Conservation (phyloP, 495 filamentous ascomycete species). For the Aspergillus bridgeri region DNA sequence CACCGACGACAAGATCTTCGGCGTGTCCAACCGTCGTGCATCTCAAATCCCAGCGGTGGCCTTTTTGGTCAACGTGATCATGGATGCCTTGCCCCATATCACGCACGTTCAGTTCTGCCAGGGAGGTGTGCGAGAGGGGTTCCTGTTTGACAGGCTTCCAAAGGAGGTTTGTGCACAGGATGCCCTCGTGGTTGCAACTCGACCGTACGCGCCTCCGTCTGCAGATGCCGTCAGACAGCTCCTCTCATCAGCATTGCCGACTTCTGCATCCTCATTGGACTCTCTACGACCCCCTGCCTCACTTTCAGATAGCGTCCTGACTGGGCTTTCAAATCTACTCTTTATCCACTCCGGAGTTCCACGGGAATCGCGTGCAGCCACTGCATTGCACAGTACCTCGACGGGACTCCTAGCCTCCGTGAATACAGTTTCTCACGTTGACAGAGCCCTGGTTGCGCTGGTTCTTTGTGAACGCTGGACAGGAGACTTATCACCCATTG, state of each 20-base stretch:
- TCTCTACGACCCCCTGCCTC: conserved; percentile 19
- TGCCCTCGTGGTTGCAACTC: conserved; percentile 61
- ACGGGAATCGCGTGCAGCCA: conserved; percentile 53
- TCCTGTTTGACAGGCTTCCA: conserved; percentile 63
- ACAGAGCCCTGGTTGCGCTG: conserved; percentile 65
- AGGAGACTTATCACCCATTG: conserved; percentile 53
- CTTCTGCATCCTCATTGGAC: conserved; percentile 18
- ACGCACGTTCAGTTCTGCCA: conserved; percentile 73
- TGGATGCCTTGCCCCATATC: conserved; percentile 63
- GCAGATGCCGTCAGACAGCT: conserved; percentile 30
- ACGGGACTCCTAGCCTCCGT: conserved; percentile 59
- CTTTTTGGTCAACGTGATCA: conserved; percentile 67
- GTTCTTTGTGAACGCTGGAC: conserved; percentile 73
- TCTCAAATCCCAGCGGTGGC: conserved; percentile 78
- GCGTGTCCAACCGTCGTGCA: conserved; percentile 75
- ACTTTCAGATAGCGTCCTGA: conserved; percentile 41
- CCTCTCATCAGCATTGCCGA: conserved; percentile 43
- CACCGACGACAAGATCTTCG: conserved; percentile 53
- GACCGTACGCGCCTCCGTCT: conserved; percentile 43
- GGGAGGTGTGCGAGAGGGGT: conserved; percentile 79
- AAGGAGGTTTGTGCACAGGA: conserved; percentile 51
- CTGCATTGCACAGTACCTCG: conserved; percentile 66
- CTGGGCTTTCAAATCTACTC: conserved; percentile 47
- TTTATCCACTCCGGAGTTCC: conserved; percentile 46
- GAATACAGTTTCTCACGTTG: conserved; percentile 66